These are phyloP conservation scores for Paramecium pentaurelia DNA, from an alignment of 73 alveolate genomes.

Conservation along the genomic window DNA sequence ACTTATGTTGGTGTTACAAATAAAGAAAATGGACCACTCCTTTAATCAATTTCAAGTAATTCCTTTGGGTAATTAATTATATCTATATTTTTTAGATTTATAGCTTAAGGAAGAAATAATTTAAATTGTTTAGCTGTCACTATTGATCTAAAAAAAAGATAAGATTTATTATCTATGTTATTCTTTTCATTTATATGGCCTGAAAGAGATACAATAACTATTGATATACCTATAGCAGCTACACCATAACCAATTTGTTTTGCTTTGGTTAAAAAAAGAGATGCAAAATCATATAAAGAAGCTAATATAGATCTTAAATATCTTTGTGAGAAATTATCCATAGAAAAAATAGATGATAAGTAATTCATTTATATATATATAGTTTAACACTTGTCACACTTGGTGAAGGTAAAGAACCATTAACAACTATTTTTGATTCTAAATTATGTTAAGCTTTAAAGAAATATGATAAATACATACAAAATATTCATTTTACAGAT, in stretches of 20 bases:
- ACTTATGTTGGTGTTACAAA: background rate
- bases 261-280: slow-evolving; percentile 11
- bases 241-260: background rate
- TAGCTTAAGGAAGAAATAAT: slow-evolving; percentile 34
- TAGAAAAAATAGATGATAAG: slow-evolving; percentile 11
- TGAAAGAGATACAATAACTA: background rate
- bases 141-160: slow-evolving; percentile 8
- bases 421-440: background rate
- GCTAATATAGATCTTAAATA: background rate
- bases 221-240: background rate
- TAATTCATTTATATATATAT: background rate
- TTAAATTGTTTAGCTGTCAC: background rate
- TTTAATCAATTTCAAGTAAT: background rate
- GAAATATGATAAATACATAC: slow-evolving; percentile 6
- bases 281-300: slow-evolving; percentile 27
- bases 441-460: background rate
- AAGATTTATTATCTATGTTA: background rate
- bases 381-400: background rate
- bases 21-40: slow-evolving; percentile 2
- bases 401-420: slow-evolving; percentile 40
- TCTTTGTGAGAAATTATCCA: background rate
- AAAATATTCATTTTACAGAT: background rate
- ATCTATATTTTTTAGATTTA: background rate
- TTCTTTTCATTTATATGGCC: slow-evolving; percentile 37
- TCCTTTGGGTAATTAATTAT: background rate